These are phyloP conservation scores for Malus fusca DNA, from an alignment of 306 rosid species.

Conservation along the genomic window DNA sequence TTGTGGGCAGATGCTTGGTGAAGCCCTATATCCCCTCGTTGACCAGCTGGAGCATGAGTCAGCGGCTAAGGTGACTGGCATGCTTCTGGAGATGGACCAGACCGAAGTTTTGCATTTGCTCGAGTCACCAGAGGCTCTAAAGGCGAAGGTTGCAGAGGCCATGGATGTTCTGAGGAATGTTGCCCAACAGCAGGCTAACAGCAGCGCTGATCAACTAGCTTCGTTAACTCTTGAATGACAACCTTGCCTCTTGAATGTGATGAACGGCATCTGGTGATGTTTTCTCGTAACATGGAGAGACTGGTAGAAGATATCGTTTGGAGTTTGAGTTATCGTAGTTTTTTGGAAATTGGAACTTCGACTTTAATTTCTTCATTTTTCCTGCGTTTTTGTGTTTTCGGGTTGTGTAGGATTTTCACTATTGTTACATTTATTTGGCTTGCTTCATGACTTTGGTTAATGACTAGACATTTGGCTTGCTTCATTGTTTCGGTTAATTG, in stretches of 20 bases:
- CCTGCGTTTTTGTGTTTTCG: not conserved
- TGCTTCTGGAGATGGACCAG: slow-evolving; percentile 89
- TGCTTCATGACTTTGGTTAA: not conserved
- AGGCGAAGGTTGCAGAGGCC: slow-evolving; percentile 70
- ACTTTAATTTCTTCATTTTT: not conserved
- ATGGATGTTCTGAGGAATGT: slow-evolving; percentile 66
- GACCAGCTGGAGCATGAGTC: slow-evolving; percentile 60
- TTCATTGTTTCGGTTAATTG: not conserved
- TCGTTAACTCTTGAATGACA: slow-evolving; percentile 49
- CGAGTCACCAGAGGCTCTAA: slow-evolving; percentile 65
- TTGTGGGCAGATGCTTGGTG: slow-evolving; percentile 64
- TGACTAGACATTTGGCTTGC: not conserved
- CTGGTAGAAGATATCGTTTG: not conserved
- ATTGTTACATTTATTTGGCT: not conserved
- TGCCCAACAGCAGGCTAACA: slow-evolving; percentile 43
- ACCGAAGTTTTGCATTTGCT: slow-evolving; percentile 68
- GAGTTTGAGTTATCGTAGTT: not conserved
- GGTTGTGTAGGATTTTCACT: not conserved
- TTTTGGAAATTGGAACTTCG: not conserved
- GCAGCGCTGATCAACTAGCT: slow-evolving; percentile 48
- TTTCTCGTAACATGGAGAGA: not conserved
- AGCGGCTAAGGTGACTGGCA: slow-evolving; percentile 70
- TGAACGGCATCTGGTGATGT: not conserved
- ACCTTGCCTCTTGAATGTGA: slow-evolving; percentile 27
- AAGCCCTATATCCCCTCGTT: slow-evolving; percentile 57